These are phyloP conservation scores for Bocquillonia castaneifolia DNA, from an alignment of 441 rosid genomes.

Conservation along the genomic window DNA sequence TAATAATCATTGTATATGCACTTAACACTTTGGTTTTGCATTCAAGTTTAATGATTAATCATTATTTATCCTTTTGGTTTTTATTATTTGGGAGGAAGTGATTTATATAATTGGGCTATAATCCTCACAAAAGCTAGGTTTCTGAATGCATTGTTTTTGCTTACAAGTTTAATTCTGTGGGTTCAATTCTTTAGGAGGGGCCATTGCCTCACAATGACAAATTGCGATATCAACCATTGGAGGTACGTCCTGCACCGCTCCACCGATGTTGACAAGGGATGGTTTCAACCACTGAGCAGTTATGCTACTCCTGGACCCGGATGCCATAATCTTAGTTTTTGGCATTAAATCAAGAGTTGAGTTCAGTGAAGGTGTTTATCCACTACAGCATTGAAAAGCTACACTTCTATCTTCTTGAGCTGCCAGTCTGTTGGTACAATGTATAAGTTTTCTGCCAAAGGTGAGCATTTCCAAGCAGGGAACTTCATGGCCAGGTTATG, in stretches of 20 bases:
- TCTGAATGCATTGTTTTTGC: not conserved
- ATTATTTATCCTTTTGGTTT: slow-evolving; percentile 10
- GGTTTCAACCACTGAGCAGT: not conserved
- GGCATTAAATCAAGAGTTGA: not conserved
- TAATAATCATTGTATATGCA: not conserved
- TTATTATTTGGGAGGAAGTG: no score
- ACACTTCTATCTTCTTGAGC: not conserved
- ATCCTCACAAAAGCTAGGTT: no score
- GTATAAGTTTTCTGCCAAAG: not conserved
- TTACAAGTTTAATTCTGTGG: not conserved
- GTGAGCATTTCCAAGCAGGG: not conserved
- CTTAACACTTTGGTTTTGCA: not conserved
- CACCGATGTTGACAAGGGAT: slow-evolving; percentile 45
- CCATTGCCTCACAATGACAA: slow-evolving; percentile 61
- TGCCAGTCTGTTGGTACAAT: not conserved
- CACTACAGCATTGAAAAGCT: not conserved
- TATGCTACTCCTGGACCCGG: not conserved
- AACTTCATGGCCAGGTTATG: not conserved
- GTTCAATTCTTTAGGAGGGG: slow-evolving; percentile 50
- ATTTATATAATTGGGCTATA: no score
- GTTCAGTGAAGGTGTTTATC: not conserved
- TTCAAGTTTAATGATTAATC: not conserved
- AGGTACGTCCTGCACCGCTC: slow-evolving; percentile 72
- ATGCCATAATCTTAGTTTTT: not conserved
- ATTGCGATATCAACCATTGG: slow-evolving; percentile 63